Conservation (phyloP, 164 flowering plant species). For the Aristolochia fimbriata region DNA sequence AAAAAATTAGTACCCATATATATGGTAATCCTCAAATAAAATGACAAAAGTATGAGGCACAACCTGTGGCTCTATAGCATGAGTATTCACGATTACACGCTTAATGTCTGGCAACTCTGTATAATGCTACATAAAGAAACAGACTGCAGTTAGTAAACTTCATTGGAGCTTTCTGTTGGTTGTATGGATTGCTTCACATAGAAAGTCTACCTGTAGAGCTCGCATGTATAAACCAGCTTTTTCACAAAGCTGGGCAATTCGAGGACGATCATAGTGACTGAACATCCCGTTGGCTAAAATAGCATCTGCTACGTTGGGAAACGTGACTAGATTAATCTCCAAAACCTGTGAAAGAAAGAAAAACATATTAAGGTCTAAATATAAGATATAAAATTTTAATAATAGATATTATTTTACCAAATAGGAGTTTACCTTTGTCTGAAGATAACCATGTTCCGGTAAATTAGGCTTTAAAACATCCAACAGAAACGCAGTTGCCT, state of each 20-base stretch:
- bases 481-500: conserved; percentile 74
- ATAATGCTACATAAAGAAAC: conserved; percentile 66
- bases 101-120: conserved; percentile 89
- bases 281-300: conserved; percentile 99
- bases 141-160: not conserved
- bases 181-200: not conserved
- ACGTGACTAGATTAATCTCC: conserved; percentile 95
- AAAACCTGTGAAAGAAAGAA: conserved; percentile 47
- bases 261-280: conserved; percentile 96
- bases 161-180: not conserved
- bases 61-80: conserved; percentile 99
- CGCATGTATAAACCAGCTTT: conserved; percentile 90
- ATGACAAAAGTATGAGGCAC: conserved; percentile 1
- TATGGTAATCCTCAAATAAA: not conserved
- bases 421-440: conserved; percentile 46
- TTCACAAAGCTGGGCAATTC: conserved; percentile 98
- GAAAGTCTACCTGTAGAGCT: conserved; percentile 60
- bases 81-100: conserved; percentile 97
- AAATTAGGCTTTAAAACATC: conserved; percentile 81
- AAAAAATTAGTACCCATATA: conserved; percentile 12
- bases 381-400: not conserved
- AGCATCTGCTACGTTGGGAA: conserved; percentile 99
- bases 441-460: conserved; percentile 67
- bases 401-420: not conserved
- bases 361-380: conserved; percentile 2